Base-by-base conservation (phyloP, 495 filamentous ascomycete genomes). In the Neurospora tetrasperma region DNA sequence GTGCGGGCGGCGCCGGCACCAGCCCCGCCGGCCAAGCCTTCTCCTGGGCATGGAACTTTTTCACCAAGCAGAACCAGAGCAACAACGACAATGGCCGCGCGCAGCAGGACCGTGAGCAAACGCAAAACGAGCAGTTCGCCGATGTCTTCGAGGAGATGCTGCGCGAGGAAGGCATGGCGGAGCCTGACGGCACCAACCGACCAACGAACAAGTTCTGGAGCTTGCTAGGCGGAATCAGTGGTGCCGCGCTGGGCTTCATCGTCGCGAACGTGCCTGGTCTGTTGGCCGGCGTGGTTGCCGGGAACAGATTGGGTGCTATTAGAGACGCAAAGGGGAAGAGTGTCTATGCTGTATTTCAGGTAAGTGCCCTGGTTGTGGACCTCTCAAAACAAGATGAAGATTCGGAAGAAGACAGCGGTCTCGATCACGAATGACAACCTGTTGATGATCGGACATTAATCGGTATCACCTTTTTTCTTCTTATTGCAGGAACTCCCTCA, bases 131-230 rank as follows among this genome's bases (percentile, higher is more conserved):
- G 73, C 96, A 98, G 82, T 99, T 98, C 79, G 93, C 90, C 23
- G 87, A 89, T 74, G 91, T 94, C 3, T 99, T 99, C 78, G 96
- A 99, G 85, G 96, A 99, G 86, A 99, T 99, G 96, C 82, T 98
- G 81, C 88, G 92, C 42, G 96, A 99, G 76, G 92, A 98, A 79
- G 96, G 95, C 0, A 86, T 98, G 76, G 76, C 76, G 59, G 90
- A 91, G 0, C 89, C 90, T 71, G 86, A 88, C 23, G 79, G 76
- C 8, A 83, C 77, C 48, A 81, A 84, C 20, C 77, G 77, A 31
- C 90, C 91, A 20, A 94, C 89, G 2, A 85, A 88, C 27, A 90
- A 89, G 73, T 94, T 98, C 79, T 99, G 96, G 95, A 86, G 89
- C 38, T 76, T 97, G 42, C 82, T 98, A 11, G 96, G 96, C 14